Evolutionary conservation across 495 filamentous ascomycete species (phyloP).

Genomic region (Trichodelitschia bisporula): DNA sequence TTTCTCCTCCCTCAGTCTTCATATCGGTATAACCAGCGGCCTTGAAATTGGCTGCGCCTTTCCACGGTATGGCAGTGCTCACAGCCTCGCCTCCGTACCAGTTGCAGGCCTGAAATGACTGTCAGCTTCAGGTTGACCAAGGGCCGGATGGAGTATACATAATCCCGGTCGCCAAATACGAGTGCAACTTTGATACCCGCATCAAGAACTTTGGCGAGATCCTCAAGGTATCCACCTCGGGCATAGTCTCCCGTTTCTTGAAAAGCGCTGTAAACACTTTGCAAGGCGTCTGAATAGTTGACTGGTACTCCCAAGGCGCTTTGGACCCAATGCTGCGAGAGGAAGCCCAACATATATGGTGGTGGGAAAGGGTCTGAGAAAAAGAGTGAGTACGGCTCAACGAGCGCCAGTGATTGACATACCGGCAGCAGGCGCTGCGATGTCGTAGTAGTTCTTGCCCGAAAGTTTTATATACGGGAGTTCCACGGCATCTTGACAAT

Average conservation of each 20-base stretch:
- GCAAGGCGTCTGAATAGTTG: constrained; percentile 11
- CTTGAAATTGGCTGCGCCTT: constrained; percentile 17
- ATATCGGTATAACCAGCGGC: constrained; percentile 28
- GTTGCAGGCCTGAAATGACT: no score
- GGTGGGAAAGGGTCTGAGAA: constrained; percentile 8
- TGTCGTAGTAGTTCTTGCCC: constrained; percentile 17
- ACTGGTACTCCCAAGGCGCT: constrained; percentile 10
- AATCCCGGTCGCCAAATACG: constrained; percentile 27
- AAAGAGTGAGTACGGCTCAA: constrained; percentile 4
- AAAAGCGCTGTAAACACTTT: constrained; percentile 9
- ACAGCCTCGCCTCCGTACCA: constrained; percentile 26
- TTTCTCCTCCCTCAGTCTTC: constrained; percentile 24
- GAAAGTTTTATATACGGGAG: constrained; percentile 8
- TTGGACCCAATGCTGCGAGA: constrained; percentile 12
- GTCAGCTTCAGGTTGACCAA: no score
- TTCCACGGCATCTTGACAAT: constrained; percentile 23
- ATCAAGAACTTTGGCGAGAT: constrained; percentile 26
- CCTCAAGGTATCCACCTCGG: constrained; percentile 20
- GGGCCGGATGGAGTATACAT: no score
- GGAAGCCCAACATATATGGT: constrained; percentile 6
- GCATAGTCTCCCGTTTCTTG: constrained; percentile 20
- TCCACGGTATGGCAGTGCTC: constrained; percentile 15
- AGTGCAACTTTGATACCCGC: constrained; percentile 19
- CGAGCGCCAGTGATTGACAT: constrained; percentile 11
- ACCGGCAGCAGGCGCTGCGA: no score